These are phyloP conservation scores for Sporisorium graminicola DNA, from an alignment of 1,284 basidiomycete species.

Conservation along the genomic window DNA sequence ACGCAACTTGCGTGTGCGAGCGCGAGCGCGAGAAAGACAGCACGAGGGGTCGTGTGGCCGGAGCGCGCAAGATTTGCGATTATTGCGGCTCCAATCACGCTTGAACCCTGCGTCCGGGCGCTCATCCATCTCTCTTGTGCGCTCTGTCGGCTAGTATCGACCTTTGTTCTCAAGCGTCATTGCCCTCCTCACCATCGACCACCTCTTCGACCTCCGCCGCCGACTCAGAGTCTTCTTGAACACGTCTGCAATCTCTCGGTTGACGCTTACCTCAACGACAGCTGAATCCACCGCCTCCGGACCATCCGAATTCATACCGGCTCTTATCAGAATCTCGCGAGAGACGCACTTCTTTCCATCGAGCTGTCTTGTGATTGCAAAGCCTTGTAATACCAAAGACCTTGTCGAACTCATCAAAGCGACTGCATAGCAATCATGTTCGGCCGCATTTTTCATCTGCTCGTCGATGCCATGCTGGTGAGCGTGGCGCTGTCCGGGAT, in stretches of 20 bases:
- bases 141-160: neutral
- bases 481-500: constrained; percentile 66
- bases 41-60: constrained; percentile 20
- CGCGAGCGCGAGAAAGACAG: neutral
- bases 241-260: neutral
- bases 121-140: constrained; percentile 3
- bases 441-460: constrained; percentile 63
- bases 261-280: neutral
- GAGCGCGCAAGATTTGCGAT: constrained; percentile 20
- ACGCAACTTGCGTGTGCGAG: neutral
- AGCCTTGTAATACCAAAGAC: neutral
- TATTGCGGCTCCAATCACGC: neutral
- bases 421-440: constrained; percentile 54
- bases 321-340: neutral
- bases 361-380: neutral
- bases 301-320: neutral
- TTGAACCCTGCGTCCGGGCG: constrained; percentile 45
- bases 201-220: neutral
- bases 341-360: neutral
- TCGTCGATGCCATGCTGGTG: constrained; percentile 66
- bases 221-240: neutral
- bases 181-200: neutral
- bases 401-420: neutral
- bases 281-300: neutral
- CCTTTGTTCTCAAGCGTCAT: neutral